These are phyloP conservation scores for Noccaea caerulescens DNA, from an alignment of 345 rosid genomes.

Conservation along the genomic window DNA sequence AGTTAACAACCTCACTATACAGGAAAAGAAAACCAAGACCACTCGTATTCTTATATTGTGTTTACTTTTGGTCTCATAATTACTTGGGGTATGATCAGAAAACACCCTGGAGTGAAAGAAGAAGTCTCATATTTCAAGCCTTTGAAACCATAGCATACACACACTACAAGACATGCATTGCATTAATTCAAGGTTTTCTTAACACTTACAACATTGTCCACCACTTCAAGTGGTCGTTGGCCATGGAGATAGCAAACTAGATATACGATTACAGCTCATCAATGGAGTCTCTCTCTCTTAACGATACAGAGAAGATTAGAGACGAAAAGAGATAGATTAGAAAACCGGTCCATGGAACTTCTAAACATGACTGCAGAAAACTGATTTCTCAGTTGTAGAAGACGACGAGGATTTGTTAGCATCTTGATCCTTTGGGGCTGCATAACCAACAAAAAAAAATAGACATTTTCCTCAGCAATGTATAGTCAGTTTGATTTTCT, in stretches of 20 bases:
- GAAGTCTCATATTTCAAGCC: conserved; percentile 1
- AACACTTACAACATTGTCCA: conserved; percentile 19
- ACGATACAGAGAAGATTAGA: neutral
- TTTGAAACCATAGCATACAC: conserved; percentile 17
- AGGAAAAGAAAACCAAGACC: neutral
- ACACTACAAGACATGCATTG: conserved; percentile 31
- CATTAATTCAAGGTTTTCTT: conserved; percentile 17
- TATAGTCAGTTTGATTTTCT: conserved; percentile 15
- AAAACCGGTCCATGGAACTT: conserved; percentile 5
- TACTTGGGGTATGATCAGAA: neutral
- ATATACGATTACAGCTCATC: conserved; percentile 29
- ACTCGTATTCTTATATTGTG: neutral
- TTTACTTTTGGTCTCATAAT: conserved; percentile 10
- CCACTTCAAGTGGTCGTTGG: conserved; percentile 25
- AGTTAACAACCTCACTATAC: conserved; percentile 16
- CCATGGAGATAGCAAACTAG: conserved; percentile 23
- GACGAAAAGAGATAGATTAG: conserved; percentile 23
- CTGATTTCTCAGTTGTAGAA: conserved; percentile 54
- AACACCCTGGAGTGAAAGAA: neutral
- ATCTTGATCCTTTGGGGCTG: conserved; percentile 69
- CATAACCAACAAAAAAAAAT: conserved; percentile 2
- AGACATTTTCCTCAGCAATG: conserved; percentile 7
- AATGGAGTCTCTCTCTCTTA: conserved; percentile 27
- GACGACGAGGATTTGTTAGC: conserved; percentile 46
- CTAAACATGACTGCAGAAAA: conserved; percentile 55